These are phyloP conservation scores for Trifolium repens DNA, from an alignment of 306 rosid genomes.

Conservation along the genomic window DNA sequence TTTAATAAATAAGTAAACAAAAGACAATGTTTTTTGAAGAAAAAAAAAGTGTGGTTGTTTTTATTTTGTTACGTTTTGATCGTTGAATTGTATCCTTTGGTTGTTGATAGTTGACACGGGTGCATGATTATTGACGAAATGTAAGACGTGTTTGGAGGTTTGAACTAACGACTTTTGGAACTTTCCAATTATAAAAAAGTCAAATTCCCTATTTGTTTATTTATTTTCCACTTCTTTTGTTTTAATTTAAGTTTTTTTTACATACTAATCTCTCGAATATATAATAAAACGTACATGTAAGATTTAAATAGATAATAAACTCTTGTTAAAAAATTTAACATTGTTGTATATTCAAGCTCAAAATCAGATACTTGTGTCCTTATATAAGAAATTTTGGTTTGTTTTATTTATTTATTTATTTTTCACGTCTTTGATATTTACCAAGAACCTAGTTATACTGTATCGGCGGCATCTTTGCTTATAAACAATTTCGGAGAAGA, in stretches of 20 bases:
- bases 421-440: too few species aligned
- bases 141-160: conserved; percentile 44
- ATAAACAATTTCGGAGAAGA: conserved; percentile 8
- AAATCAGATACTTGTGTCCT: too few species aligned
- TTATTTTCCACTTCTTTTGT: neutral
- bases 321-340: too few species aligned
- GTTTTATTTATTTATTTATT: too few species aligned
- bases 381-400: too few species aligned
- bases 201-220: conserved; percentile 26
- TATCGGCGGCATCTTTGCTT: conserved; percentile 26
- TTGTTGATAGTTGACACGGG: conserved; percentile 15
- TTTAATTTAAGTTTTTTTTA: neutral
- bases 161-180: conserved; percentile 29
- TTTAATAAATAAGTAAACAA: neutral
- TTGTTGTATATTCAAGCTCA: too few species aligned
- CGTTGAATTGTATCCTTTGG: conserved; percentile 30
- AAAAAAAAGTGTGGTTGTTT: neutral
- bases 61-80: conserved; percentile 6
- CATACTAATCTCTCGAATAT: too few species aligned
- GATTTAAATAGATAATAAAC: too few species aligned
- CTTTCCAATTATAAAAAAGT: conserved; percentile 34
- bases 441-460: neutral
- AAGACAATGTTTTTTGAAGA: neutral
- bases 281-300: too few species aligned
- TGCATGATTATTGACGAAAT: conserved; percentile 17